A percentile compares a stretch with the other conserved stretches of the same genome.
These are phyloP conservation scores for Suillus subalutaceus DNA, from an alignment of 768 basidiomycete genomes.

Conservation along the genomic window DNA sequence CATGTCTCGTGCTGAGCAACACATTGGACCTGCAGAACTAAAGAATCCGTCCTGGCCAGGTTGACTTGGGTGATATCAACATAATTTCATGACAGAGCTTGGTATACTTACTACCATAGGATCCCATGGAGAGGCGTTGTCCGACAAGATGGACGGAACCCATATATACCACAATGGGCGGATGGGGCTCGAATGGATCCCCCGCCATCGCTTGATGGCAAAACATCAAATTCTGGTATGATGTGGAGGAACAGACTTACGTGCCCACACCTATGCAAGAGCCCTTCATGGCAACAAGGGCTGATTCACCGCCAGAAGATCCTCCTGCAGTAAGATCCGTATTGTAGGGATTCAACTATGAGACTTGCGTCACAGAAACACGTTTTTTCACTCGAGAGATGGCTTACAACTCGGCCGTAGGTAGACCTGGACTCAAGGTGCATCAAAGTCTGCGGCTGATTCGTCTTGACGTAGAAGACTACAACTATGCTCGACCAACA, in stretches of 20 bases:
- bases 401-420: slow-evolving; percentile 34
- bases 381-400: neutral
- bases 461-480: slow-evolving; percentile 49
- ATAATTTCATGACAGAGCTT: neutral
- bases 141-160: slow-evolving; percentile 40
- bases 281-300: slow-evolving; percentile 49
- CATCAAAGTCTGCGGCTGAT: slow-evolving; percentile 46
- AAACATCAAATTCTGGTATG: neutral
- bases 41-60: slow-evolving; percentile 36
- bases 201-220: slow-evolving; percentile 30
- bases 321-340: slow-evolving; percentile 48
- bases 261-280: slow-evolving; percentile 48
- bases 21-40: slow-evolving; percentile 39
- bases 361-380: neutral
- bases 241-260: slow-evolving; percentile 19
- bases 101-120: slow-evolving; percentile 24
- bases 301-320: slow-evolving; percentile 56
- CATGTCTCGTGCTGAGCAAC: slow-evolving; percentile 27
- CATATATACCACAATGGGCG: slow-evolving; percentile 41
- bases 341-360: slow-evolving; percentile 49
- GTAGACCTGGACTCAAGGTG: slow-evolving; percentile 39
- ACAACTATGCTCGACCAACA: slow-evolving; percentile 16
- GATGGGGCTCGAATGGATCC: slow-evolving; percentile 43
- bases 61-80: slow-evolving; percentile 22
- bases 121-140: slow-evolving; percentile 28